Evolutionary conservation across 2,329 filamentous ascomycete genomes (phyloP).

Genomic region (Ceratocystis variospora): DNA sequence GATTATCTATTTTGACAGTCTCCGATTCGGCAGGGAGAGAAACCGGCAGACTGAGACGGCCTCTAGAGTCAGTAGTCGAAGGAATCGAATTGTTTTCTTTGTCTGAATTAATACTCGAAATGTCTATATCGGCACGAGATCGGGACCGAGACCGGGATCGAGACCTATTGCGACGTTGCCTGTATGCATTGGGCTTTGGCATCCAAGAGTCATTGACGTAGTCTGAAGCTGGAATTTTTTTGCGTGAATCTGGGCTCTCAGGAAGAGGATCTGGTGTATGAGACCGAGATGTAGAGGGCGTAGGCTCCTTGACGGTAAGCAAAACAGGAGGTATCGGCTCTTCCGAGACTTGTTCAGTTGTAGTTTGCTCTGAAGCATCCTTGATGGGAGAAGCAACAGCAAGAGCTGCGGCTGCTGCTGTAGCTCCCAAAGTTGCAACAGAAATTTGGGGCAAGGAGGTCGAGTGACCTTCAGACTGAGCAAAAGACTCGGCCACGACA

Average conservation of each 20-base stretch:
- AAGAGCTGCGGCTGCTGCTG: not conserved
- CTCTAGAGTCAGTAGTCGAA: constrained; percentile 13
- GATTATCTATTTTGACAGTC: not conserved
- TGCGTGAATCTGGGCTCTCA: not conserved
- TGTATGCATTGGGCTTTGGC: constrained; percentile 12
- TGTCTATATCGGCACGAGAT: not conserved
- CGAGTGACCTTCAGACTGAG: not conserved
- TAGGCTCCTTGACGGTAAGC: constrained; percentile 17
- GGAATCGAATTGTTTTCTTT: constrained; percentile 1
- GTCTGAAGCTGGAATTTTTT: constrained; percentile 4
- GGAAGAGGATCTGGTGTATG: constrained; percentile 5
- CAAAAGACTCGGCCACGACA: constrained; percentile 19
- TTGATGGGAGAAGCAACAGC: not conserved
- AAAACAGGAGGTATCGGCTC: constrained; percentile 6
- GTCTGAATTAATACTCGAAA: not conserved
- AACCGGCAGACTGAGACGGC: constrained; percentile 8
- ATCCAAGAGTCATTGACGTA: constrained; percentile 17
- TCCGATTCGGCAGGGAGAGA: not conserved
- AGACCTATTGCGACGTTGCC: constrained; percentile 5
- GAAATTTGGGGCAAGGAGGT: not conserved
- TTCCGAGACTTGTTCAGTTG: not conserved
- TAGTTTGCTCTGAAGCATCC: not conserved
- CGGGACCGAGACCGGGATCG: constrained; percentile 14
- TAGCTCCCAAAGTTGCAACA: not conserved
- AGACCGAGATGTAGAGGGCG: constrained; percentile 16